A percentile compares a stretch with the other conserved stretches of the same genome.
These are phyloP conservation scores for Leccinum fallax DNA, from an alignment of 1,284 basidiomycete species.

Conservation along the genomic window DNA sequence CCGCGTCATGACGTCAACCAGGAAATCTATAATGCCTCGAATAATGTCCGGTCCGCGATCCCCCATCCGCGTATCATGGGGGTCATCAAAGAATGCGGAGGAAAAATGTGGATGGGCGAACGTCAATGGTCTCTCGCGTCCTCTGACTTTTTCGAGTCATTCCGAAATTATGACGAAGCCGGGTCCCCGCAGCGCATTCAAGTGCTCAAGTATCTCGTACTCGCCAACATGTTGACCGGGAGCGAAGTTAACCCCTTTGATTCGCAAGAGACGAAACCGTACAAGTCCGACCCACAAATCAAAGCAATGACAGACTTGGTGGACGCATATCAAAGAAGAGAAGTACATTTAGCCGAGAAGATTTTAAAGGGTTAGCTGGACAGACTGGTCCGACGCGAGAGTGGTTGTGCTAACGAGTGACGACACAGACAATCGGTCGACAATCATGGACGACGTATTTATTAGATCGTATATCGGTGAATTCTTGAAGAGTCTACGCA, in stretches of 20 bases:
- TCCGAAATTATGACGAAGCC: conserved; percentile 98
- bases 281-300: conserved; percentile 96
- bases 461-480: conserved; percentile 95
- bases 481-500: conserved; percentile 88
- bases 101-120: conserved; percentile 99
- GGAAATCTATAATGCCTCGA: conserved; percentile 97
- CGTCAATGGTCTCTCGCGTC: conserved; percentile 98
- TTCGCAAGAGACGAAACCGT: conserved; percentile 99
- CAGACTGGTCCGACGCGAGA: not conserved
- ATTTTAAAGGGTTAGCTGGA: conserved; percentile 77
- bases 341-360: conserved; percentile 95
- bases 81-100: conserved; percentile 98
- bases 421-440: conserved; percentile 80
- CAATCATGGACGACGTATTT: conserved; percentile 95
- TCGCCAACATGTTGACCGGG: conserved; percentile 98
- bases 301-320: conserved; percentile 98
- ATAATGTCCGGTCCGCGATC: conserved; percentile 92
- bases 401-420: conserved; percentile 1
- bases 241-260: conserved; percentile 99
- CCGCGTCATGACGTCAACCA: conserved; percentile 33
- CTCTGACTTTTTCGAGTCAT: conserved; percentile 98
- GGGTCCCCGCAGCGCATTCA: conserved; percentile 96
- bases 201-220: conserved; percentile 97
- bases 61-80: conserved; percentile 99
- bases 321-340: conserved; percentile 92